Evolutionary conservation across 768 basidiomycete species (phyloP).

Genomic region (Trametes elegans): DNA sequence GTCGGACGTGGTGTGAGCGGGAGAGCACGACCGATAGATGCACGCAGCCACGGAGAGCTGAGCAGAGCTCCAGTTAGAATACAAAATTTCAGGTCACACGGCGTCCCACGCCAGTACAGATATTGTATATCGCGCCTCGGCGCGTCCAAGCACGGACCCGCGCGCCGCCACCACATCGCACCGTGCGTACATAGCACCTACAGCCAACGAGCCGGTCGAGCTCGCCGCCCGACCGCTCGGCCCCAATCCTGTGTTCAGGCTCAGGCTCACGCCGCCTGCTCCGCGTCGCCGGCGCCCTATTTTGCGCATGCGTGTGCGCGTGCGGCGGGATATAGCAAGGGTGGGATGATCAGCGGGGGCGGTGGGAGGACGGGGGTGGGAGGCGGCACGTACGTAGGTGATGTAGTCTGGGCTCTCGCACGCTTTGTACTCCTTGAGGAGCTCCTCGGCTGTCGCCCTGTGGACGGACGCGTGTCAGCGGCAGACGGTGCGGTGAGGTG

Average conservation of each 20-base stretch:
- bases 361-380: not conserved
- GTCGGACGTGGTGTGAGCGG: no score
- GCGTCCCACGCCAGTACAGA: not conserved
- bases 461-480: not conserved
- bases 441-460: slow-evolving; percentile 82
- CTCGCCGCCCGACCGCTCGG: no score
- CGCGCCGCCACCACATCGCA: not conserved
- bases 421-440: slow-evolving; percentile 93
- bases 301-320: not conserved
- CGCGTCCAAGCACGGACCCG: not conserved
- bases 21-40: no score
- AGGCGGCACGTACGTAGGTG: slow-evolving; percentile 61
- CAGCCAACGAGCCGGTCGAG: no score
- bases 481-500: not conserved
- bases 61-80: slow-evolving; percentile 10
- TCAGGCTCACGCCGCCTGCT: slow-evolving; percentile 9
- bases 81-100: slow-evolving; percentile 11
- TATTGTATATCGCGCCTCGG: not conserved
- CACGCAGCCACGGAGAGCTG: no score
- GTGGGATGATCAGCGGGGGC: not conserved
- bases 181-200: not conserved
- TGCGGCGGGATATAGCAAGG: not conserved
- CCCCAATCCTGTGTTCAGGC: not conserved
- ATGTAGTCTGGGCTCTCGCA: slow-evolving; percentile 96
- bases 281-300: slow-evolving; percentile 21